Evolutionary conservation across 164 flowering plant species (phyloP), one percentile per base, ranked within the genome.

Genomic region (Annona cherimola): DNA sequence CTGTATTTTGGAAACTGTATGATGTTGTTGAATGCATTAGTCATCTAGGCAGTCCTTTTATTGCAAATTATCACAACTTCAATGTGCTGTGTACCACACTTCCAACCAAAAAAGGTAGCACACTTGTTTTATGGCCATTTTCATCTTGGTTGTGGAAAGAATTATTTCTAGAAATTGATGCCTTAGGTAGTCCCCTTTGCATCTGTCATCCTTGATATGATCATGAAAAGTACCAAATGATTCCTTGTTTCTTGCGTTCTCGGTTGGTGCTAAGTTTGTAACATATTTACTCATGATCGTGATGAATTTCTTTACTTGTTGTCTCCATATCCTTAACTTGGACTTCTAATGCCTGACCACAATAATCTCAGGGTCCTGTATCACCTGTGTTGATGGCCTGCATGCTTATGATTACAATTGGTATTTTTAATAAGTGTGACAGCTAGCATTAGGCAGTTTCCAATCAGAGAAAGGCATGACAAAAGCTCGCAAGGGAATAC

Each of bases 391-490:
- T 50, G 57, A 16, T 50, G 57, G 16, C 14, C 8, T 50, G 57
- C 8, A 11, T 50, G 14, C 14, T 50, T 50, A 50, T 5, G 57
- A 8, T 16, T 2, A 16, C 7, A 50, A 50, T 50, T 50, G 57
- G 57, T 16, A 35, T 26, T 63, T 26, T 63, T 42, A 63, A 16
- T 61, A 61, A 20, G 8, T 20, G 63, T 19, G 67, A 8, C 67
- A 63, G 67, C 67, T 63, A 18, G 41, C 41, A 63, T 41, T 35
- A 19, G 42, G 4, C 42, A 43, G 4, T 44, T 18, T 61, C 41
- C 42, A 39, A 63, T 43, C 4, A 42, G 69, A 45, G 16, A 60
- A 50, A 45, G 61, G 68, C 59, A 84, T 83, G 86, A 78, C 63
- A 63, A 77, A 74, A 42, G 46, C 55, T 71, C 74, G 73, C 69